phyloP scores from a whole-genome alignment of 106 monocot species.

The Platanthera zijinensis region DNA sequence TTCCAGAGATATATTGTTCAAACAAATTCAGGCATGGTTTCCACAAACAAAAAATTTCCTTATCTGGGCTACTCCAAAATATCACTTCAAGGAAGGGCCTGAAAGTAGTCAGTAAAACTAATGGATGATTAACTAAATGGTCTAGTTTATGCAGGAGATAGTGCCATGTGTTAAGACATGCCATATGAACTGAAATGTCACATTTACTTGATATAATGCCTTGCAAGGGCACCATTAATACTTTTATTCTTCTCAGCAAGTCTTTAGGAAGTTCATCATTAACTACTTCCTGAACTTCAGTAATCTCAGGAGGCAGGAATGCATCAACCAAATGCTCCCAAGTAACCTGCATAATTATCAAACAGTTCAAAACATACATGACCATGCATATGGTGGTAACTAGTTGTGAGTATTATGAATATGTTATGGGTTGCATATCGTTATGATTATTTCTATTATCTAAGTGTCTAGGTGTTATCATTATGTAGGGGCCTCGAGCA shows the following conservation, averaged over 20 bases:
- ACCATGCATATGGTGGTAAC: background rate
- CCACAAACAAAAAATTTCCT: constrained; percentile 30
- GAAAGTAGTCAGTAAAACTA: constrained; percentile 26
- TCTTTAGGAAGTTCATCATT: constrained; percentile 1
- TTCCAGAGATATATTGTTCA: constrained; percentile 30
- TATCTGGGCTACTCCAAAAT: constrained; percentile 28
- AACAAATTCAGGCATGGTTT: constrained; percentile 41
- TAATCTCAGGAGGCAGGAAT: constrained; percentile 17
- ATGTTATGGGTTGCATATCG: too few relatives aligned
- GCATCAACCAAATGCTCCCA: constrained; percentile 56
- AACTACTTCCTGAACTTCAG: background rate
- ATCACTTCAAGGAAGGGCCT: constrained; percentile 26
- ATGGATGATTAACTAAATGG: constrained; percentile 31
- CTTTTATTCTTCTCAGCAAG: constrained; percentile 34
- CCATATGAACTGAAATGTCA: constrained; percentile 23
- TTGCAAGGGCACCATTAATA: constrained; percentile 40
- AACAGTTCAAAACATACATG: background rate
- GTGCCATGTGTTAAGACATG: constrained; percentile 38
- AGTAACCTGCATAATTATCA: constrained; percentile 25
- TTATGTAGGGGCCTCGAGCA: too few relatives aligned
- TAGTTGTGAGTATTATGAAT: background rate
- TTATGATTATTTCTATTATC: too few relatives aligned
- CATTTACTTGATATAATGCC: constrained; percentile 40
- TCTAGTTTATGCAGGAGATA: constrained; percentile 54
- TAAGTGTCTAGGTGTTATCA: too few relatives aligned